A percentile compares a stretch with the other conserved stretches of the same genome.
These are phyloP conservation scores for Syzygium aqueum DNA, from an alignment of 345 rosid species.

Conservation along the genomic window DNA sequence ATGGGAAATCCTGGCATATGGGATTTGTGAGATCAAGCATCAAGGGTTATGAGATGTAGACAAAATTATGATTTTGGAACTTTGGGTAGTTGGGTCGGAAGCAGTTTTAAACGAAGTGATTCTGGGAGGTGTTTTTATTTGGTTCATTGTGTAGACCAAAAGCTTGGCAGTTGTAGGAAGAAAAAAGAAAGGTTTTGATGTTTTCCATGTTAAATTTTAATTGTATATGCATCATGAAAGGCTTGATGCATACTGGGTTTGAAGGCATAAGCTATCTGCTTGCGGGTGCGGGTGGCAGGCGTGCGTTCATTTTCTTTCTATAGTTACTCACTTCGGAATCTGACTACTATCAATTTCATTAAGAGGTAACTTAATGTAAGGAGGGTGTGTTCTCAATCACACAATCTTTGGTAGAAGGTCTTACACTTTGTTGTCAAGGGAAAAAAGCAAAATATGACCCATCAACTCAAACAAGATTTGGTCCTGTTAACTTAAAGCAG, in stretches of 20 bases:
- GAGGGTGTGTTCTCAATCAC: neutral
- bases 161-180: neutral
- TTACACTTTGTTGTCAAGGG: neutral
- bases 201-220: neutral
- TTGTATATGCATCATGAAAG: neutral
- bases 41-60: neutral
- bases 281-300: neutral
- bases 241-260: neutral
- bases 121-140: neutral
- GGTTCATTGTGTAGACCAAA: neutral
- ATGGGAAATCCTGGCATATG: neutral
- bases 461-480: neutral
- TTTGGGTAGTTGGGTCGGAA: neutral
- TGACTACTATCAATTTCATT: neutral
- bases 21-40: neutral
- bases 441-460: neutral
- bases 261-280: neutral
- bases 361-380: neutral
- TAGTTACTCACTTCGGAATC: neutral
- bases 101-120: neutral
- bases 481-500: neutral
- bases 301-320: neutral
- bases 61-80: neutral
- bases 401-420: neutral
- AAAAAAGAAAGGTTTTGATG: neutral